Evolutionary conservation across 352 stramenopile genomes (phyloP), one percentile per base, ranked within the genome.

Genomic region (Phytophthora europaea): DNA sequence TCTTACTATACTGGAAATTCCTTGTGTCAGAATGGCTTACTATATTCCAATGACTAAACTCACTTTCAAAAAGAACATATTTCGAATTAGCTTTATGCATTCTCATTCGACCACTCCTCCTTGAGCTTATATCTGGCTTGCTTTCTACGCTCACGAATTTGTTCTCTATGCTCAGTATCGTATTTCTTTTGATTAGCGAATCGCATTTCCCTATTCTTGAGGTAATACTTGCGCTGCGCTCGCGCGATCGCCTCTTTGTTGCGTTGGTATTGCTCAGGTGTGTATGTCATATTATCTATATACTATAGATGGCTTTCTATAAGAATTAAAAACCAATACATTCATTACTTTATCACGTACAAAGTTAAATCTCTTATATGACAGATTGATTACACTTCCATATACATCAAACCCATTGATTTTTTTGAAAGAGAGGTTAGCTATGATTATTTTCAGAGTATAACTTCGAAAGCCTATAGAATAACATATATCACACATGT

Each of bases 31-130:
- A 18, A 52, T 52, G 2, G 18, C 45, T 52, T 31, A 28, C 45
- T 52, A 52, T 52, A 52, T 52, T 52, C 8, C 12, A 13, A 0
- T 23, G n/a, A 52, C 6, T 28, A 52, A 4, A 52, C 8, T 52
- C 45, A 52, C 36, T 36, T 56, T 56, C 20, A 56, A 56, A 56
- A 56, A 56, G 20, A 54, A n/a, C n/a, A n/a, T 26, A 54, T 54
- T 36, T 38, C 18, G n/a, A 13, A 12, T 52, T 52, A 52, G 1
- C n/a, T 52, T 52, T 52, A n/a, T n/a, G n/a, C n/a, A n/a, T n/a
- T n/a, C n/a, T n/a, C n/a, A n/a, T n/a, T n/a, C n/a, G n/a, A n/a
- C n/a, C n/a, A n/a, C n/a, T n/a, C n/a, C n/a, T n/a, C n/a, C n/a
- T n/a, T n/a, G n/a, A n/a, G n/a, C n/a, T n/a, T n/a, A n/a, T n/a